Base-by-base conservation (phyloP, 352 stramenopile species). In the Pythium guiyangense region DNA sequence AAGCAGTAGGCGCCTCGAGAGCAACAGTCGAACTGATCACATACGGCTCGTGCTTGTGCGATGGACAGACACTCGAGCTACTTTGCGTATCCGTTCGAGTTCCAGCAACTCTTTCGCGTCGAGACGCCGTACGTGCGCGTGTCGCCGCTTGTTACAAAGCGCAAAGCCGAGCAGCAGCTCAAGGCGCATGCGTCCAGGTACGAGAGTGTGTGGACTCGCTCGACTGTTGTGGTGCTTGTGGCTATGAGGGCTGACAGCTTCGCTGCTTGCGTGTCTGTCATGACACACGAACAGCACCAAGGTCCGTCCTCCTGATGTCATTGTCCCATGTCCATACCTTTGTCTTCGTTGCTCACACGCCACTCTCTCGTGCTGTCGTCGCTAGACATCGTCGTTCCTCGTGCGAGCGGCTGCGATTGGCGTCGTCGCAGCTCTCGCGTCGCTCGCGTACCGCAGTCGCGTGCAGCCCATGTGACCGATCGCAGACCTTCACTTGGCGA, bases 61-160 rank as follows among this genome's bases (percentile, higher is more conserved):
- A 73, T 86, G 34, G 86, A 98, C 71, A 84, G 39, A 84, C 97
- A 52, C 82, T 99, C 61, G 96, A 99, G 61, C 60, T 70, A 22
- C 73, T 99, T 57, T 39, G 9, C 22, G 43, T 54, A 44, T 27
- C 57, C 57, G 34, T 63, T 54, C 34, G 43, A 34, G 14, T 63
- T 44, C n/a, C 57, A 63, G 35, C 3, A 29, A 22, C 49, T 47
- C 34, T 63, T 63, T 39, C 49, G 35, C 6, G 40, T 63, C 15
- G 57, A 48, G 49, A 53, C 50, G 42, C 42, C 43, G 14, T 63
- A 47, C 22, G 15, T 58, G 25, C 20, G 45, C 31, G 10, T 52
- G 14, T 34, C 57, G 1, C 6, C 27, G 11, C 4, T 43, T 8
- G 10, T 27, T 9, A 18, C 29, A 25, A 63, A 48, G 31, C 51